Conservation (phyloP, 2,329 filamentous ascomycete genomes). For the Cladosporium sp. region DNA sequence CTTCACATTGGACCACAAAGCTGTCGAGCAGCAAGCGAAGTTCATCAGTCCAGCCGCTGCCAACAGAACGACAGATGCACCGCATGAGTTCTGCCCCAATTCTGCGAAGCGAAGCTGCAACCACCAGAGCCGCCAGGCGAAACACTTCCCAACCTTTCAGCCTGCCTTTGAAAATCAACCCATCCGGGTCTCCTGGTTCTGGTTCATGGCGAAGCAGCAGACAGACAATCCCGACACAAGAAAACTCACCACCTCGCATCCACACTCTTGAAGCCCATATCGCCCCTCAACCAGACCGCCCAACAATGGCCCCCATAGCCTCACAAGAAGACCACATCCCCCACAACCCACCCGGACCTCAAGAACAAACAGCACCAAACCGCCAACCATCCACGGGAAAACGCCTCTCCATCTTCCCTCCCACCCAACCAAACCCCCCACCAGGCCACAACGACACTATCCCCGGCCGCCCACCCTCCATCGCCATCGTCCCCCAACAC, state of each 20-base stretch:
- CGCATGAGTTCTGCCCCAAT: conserved; percentile 13
- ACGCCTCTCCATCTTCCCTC: conserved; percentile 22
- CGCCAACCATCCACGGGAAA: not conserved
- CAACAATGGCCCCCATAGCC: not conserved
- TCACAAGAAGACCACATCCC: conserved; percentile 5
- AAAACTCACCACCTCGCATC: conserved; percentile 5
- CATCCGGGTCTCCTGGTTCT: conserved; percentile 15
- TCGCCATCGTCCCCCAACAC: not conserved
- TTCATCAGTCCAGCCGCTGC: conserved; percentile 15
- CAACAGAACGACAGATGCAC: not conserved
- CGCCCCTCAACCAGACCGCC: conserved; percentile 1
- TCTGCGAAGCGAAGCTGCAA: not conserved
- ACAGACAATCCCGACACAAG: not conserved
- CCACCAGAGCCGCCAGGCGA: conserved; percentile 8
- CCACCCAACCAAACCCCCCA: conserved; percentile 5
- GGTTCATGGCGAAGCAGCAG: conserved; percentile 9
- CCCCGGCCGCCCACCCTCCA: conserved; percentile 13
- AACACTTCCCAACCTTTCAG: conserved; percentile 23
- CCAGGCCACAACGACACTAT: not conserved
- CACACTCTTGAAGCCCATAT: conserved; percentile 23
- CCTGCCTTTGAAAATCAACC: conserved; percentile 31
- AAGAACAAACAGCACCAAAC: not conserved
- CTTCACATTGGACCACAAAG: conserved; percentile 16
- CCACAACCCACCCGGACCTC: conserved; percentile 1
- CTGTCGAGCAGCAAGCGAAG: conserved; percentile 10